Base-by-base conservation (phyloP, 176 grass and related monocot species). In the Carex kokanica region DNA sequence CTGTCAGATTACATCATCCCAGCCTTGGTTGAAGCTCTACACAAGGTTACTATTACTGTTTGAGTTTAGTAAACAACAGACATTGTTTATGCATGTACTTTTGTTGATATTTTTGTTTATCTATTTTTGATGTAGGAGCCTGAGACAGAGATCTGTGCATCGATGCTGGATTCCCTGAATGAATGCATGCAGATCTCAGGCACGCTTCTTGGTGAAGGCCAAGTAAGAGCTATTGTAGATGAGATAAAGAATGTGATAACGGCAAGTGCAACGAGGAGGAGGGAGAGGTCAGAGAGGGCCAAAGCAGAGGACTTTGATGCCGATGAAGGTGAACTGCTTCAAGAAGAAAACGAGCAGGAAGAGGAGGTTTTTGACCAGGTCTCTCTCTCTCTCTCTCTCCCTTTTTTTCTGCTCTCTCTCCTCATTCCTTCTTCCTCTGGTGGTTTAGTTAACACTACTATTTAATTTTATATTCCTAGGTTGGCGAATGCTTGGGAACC, bases 321-420 rank as follows among this genome's bases (percentile, higher is more conserved):
- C 12, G 97, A 99, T 78, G 97, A 99, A 90, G 93, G 93, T 52
- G 97, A 99, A 86, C 51, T 99, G 65, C 91, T 99, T 47, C 85
- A 99, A 85, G 97, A 96, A 92, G 97, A 99, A 88, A 99, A 99
- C 81, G 97, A 99, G 79, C 91, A 96, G 83, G 97, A 99, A 82
- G 97, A 99, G 74, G 97, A 99, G 88, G 91, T 99, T 52, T 99
- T 99, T 86, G 93, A 99, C 83, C 97, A 96, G 93, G 97, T 93
- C 81, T 7, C 8, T 8, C 43, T 89, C 73, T 57, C 31, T 55
- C 52, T 74, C 11, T 20, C 86, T 57, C 14, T 52, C 1, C 8
- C 71, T 59, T 7, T 9, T 41, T 16, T 69, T 71, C 71, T 27
- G 25, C 12, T 14, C 12, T 49, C 23, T 74, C 4, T 7, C 29